These are phyloP conservation scores for Heritiera littoralis DNA, from an alignment of 345 rosid species.

Conservation along the genomic window DNA sequence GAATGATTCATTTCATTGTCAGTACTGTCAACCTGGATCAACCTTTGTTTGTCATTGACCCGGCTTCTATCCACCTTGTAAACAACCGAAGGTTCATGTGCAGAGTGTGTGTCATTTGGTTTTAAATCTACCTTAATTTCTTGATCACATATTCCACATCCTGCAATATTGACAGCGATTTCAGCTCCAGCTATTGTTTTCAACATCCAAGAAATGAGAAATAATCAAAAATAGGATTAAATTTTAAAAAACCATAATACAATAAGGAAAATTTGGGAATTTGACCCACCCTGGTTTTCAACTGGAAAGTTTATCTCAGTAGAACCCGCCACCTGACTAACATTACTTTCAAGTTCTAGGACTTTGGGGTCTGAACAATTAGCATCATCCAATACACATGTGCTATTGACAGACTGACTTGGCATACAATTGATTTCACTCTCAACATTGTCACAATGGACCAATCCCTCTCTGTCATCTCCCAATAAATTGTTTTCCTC, in stretches of 20 bases:
- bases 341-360: neutral
- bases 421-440: neutral
- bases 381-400: neutral
- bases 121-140: conserved; percentile 4
- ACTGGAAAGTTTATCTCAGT: conserved; percentile 4
- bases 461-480: neutral
- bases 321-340: neutral
- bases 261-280: neutral
- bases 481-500: neutral
- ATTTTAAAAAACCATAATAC: neutral
- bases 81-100: neutral
- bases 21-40: neutral
- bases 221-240: neutral
- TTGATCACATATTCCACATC: neutral
- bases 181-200: neutral
- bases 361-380: neutral
- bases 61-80: neutral
- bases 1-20: neutral
- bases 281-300: conserved; percentile 7
- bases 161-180: neutral
- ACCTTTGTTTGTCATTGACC: neutral
- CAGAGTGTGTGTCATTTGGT: neutral
- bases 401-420: neutral
- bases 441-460: neutral
- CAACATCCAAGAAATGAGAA: neutral